phyloP scores from a whole-genome alignment of 306 rosid genomes.

The Trifolium subterraneum region DNA sequence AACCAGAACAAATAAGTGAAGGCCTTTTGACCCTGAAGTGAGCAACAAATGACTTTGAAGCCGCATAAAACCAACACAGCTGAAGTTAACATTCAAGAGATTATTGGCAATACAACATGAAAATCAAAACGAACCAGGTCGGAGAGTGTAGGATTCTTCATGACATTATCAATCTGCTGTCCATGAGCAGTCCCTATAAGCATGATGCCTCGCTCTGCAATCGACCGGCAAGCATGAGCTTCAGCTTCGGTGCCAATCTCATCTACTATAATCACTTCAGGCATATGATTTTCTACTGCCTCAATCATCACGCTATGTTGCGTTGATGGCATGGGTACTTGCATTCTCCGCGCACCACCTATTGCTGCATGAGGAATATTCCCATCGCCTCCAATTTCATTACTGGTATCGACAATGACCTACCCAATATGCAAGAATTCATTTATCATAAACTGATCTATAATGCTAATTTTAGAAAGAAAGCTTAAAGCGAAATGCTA shows the following conservation, averaged over 20 bases:
- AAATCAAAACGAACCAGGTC: constrained; percentile 66
- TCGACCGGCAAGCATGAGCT: constrained; percentile 73
- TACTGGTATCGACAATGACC: constrained; percentile 80
- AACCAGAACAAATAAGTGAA: constrained; percentile 16
- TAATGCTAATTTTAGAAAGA: constrained; percentile 13
- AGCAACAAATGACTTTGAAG: constrained; percentile 29
- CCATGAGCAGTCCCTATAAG: constrained; percentile 87
- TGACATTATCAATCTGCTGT: constrained; percentile 59
- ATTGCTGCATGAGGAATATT: constrained; percentile 77
- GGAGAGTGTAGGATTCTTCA: constrained; percentile 65
- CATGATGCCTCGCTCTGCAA: constrained; percentile 72
- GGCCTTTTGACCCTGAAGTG: constrained; percentile 20
- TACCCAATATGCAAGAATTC: constrained; percentile 41
- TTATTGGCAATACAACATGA: constrained; percentile 30
- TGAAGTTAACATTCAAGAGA: constrained; percentile 21
- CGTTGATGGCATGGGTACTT: constrained; percentile 70
- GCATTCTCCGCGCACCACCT: constrained; percentile 75
- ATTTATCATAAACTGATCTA: constrained; percentile 28
- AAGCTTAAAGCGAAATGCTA: constrained; percentile 14
- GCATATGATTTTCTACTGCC: constrained; percentile 85
- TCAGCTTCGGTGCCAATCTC: constrained; percentile 78
- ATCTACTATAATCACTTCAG: constrained; percentile 76
- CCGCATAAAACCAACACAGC: constrained; percentile 33
- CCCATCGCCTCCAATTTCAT: constrained; percentile 77
- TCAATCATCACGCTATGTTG: constrained; percentile 76